These are phyloP conservation scores for Coelastrella sp. DNA, from an alignment of 139 green algal species.

Conservation along the genomic window DNA sequence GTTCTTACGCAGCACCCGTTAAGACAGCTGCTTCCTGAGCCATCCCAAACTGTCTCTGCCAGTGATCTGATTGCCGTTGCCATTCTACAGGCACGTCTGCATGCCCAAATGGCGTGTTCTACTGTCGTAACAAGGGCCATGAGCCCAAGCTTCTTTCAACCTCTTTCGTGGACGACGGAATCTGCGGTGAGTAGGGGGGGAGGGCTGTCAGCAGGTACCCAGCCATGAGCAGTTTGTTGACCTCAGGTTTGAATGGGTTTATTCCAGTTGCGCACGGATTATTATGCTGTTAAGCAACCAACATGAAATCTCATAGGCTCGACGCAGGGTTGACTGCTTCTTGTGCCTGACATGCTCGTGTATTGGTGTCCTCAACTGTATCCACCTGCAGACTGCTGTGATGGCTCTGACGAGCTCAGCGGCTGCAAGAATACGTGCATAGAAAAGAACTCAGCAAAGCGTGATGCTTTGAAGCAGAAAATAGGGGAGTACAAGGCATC, in stretches of 20 bases:
- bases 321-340: no score
- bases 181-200: conserved; percentile 89
- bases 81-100: conserved; percentile 83
- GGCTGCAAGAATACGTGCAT: conserved; percentile 89
- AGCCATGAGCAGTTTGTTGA: no score
- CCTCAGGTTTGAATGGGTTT: no score
- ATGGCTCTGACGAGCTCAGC: conserved; percentile 85
- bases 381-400: conserved; percentile 88
- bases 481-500: conserved; percentile 56
- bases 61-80: neutral
- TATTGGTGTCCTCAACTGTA: neutral
- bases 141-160: conserved; percentile 73
- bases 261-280: no score
- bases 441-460: conserved; percentile 64
- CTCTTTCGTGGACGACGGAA: conserved; percentile 92
- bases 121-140: conserved; percentile 87
- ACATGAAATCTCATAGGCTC: no score
- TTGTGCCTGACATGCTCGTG: no score
- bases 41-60: neutral
- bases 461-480: conserved; percentile 59
- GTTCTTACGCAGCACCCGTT: no score
- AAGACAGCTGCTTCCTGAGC: no score
- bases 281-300: no score
- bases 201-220: no score
- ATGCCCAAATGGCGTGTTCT: conserved; percentile 87